Percentiles rank a stretch among this genome's conserved stretches.
These are phyloP conservation scores for Spizellomyces sp. DNA, from an alignment of 192 early-diverging fungal species.

Conservation along the genomic window DNA sequence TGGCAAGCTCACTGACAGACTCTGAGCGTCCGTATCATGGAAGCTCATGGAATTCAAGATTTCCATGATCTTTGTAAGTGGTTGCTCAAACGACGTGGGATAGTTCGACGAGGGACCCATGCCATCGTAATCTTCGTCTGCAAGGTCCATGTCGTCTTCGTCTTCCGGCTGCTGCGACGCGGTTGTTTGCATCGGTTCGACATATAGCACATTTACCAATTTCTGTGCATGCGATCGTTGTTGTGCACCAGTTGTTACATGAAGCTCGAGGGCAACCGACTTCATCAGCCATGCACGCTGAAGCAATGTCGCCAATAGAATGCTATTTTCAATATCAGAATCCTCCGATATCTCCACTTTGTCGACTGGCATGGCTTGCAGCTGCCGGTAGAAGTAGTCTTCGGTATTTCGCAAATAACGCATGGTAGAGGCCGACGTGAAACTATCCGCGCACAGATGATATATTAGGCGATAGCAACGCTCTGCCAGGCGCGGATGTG, in stretches of 20 bases:
- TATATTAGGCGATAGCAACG: slow-evolving; percentile 89
- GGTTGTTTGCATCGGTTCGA: slow-evolving; percentile 18
- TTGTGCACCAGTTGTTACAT: slow-evolving; percentile 52
- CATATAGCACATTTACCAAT: slow-evolving; percentile 54
- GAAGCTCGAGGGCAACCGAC: slow-evolving; percentile 84
- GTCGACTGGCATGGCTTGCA: slow-evolving; percentile 57
- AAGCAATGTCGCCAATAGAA: slow-evolving; percentile 55
- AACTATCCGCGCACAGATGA: slow-evolving; percentile 70
- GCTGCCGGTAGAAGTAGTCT: slow-evolving; percentile 70
- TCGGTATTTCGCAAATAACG: slow-evolving; percentile 78
- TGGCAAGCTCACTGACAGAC: background rate
- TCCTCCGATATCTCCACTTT: slow-evolving; percentile 16
- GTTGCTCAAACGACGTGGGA: slow-evolving; percentile 20
- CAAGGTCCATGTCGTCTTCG: background rate
- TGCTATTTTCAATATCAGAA: background rate
- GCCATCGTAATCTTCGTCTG: slow-evolving; percentile 7
- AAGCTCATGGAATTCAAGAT: slow-evolving; percentile 74
- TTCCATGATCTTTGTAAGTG: slow-evolving; percentile 74
- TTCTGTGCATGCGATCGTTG: slow-evolving; percentile 46
- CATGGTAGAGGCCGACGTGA: slow-evolving; percentile 71
- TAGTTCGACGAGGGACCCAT: background rate
- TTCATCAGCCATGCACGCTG: slow-evolving; percentile 91
- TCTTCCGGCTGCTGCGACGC: slow-evolving; percentile 10
- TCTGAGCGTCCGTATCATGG: background rate
- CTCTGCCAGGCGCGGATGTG: slow-evolving; percentile 80